A percentile compares a stretch with the other conserved stretches of the same genome.
Evolutionary conservation across 306 rosid genomes (phyloP).

Genomic region (Vachellia pachyceras): DNA sequence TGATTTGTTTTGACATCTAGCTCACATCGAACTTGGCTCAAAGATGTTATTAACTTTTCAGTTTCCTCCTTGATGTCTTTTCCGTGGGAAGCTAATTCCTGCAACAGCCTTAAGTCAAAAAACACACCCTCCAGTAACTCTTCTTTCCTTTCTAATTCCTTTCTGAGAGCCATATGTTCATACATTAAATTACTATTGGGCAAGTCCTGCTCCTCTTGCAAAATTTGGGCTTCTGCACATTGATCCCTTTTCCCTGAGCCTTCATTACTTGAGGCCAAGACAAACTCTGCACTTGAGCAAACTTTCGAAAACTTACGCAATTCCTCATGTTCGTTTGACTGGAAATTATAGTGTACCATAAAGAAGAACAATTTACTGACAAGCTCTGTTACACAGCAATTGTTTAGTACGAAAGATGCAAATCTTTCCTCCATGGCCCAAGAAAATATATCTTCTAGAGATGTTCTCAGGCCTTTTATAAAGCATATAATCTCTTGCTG

Average conservation of each 20-base stretch:
- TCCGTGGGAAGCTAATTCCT: conserved; percentile 82
- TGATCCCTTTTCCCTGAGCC: conserved; percentile 37
- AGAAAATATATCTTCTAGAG: conserved; percentile 62
- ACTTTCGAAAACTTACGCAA: conserved; percentile 36
- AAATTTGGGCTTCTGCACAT: conserved; percentile 36
- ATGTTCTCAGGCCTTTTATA: conserved; percentile 56
- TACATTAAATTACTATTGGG: conserved; percentile 45
- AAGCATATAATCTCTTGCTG: conserved; percentile 55
- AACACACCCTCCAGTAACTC: conserved; percentile 82
- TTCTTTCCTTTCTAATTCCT: conserved; percentile 77
- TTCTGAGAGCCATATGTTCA: conserved; percentile 66
- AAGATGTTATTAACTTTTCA: conserved; percentile 63
- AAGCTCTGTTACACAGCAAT: conserved; percentile 53
- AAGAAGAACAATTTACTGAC: conserved; percentile 39
- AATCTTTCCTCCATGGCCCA: conserved; percentile 58
- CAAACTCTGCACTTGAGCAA: conserved; percentile 41
- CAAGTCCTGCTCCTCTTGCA: conserved; percentile 49
- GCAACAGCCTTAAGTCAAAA: conserved; percentile 89
- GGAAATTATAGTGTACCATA: conserved; percentile 37
- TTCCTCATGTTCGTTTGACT: conserved; percentile 43
- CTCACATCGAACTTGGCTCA: conserved; percentile 67
- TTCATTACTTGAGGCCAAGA: conserved; percentile 32
- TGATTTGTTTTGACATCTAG: conserved; percentile 69
- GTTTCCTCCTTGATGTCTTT: conserved; percentile 79
- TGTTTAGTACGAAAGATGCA: conserved; percentile 57